These are phyloP conservation scores for Rosa lucieae DNA, from an alignment of 306 rosid species.

Conservation along the genomic window DNA sequence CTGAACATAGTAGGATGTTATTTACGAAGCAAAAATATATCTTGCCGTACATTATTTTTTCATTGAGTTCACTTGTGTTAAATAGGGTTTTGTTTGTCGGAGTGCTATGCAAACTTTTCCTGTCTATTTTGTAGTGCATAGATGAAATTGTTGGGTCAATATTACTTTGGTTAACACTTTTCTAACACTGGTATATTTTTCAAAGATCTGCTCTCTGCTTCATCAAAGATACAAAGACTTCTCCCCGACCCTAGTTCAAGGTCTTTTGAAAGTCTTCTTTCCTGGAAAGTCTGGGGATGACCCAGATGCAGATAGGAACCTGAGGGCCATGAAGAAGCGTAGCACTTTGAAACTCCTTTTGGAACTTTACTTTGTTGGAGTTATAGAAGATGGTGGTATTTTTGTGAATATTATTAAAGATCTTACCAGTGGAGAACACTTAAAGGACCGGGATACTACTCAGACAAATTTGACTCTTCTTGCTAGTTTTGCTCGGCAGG, in stretches of 20 bases:
- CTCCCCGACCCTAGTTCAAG: constrained; percentile 84
- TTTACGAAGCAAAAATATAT: not conserved
- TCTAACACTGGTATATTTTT: constrained; percentile 26
- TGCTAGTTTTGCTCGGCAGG: constrained; percentile 98
- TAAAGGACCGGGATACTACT: constrained; percentile 89
- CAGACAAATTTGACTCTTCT: constrained; percentile 97
- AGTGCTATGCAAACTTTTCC: not conserved
- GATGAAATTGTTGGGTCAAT: not conserved
- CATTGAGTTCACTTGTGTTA: not conserved
- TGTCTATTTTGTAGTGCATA: not conserved
- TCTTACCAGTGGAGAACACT: constrained; percentile 79
- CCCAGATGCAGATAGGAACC: constrained; percentile 72
- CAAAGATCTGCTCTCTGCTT: constrained; percentile 93
- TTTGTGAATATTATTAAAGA: constrained; percentile 85
- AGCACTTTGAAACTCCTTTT: constrained; percentile 81
- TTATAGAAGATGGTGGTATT: constrained; percentile 76
- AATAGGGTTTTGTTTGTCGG: not conserved
- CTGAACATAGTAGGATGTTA: not conserved
- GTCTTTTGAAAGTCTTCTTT: constrained; percentile 85
- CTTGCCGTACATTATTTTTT: not conserved
- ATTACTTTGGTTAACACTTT: not conserved
- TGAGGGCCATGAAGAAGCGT: constrained; percentile 98
- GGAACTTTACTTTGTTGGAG: constrained; percentile 96
- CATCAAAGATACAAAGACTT: constrained; percentile 99
- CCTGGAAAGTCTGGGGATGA: constrained; percentile 91